These are phyloP conservation scores for Trichothecium roseum DNA, from an alignment of 2,329 filamentous ascomycete species.

Conservation along the genomic window DNA sequence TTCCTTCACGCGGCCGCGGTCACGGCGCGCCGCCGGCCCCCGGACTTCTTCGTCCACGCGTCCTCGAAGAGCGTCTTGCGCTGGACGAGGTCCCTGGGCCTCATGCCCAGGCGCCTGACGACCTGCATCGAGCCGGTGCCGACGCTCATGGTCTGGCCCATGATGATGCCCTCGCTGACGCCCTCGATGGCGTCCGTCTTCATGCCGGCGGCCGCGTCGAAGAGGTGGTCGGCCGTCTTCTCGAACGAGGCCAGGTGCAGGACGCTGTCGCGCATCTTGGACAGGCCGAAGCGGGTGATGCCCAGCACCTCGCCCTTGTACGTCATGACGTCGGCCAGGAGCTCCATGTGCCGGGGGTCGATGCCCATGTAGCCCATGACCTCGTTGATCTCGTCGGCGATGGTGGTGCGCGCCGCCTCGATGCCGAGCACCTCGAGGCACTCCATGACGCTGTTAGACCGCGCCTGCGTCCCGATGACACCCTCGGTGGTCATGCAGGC, in stretches of 20 bases:
- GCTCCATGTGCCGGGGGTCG: constrained; percentile 94
- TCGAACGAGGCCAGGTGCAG: constrained; percentile 93
- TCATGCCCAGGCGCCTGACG: constrained; percentile 63
- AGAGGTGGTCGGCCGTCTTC: constrained; percentile 95
- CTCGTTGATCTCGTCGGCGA: constrained; percentile 74
- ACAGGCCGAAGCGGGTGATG: constrained; percentile 90
- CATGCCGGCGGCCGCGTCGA: constrained; percentile 85
- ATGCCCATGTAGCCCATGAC: constrained; percentile 96
- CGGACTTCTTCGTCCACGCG: constrained; percentile 32
- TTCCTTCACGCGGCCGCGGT: too few species aligned
- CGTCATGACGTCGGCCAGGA: constrained; percentile 96
- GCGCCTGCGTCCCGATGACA: constrained; percentile 65
- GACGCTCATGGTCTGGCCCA: constrained; percentile 87
- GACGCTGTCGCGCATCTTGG: constrained; percentile 92
- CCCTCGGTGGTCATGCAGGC: constrained; percentile 91
- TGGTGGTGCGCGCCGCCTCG: constrained; percentile 83
- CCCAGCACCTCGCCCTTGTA: constrained; percentile 96
- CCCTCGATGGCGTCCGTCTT: constrained; percentile 89
- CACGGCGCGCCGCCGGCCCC: too few species aligned
- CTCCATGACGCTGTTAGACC: constrained; percentile 86
- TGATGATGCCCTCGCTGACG: constrained; percentile 94
- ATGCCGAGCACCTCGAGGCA: constrained; percentile 81
- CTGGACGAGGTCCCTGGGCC: constrained; percentile 43
- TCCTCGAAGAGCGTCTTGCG: constrained; percentile 64
- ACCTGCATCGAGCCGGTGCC: constrained; percentile 91